Evolutionary conservation across 768 basidiomycete species (phyloP).

Genomic region (Calocybe indica): DNA sequence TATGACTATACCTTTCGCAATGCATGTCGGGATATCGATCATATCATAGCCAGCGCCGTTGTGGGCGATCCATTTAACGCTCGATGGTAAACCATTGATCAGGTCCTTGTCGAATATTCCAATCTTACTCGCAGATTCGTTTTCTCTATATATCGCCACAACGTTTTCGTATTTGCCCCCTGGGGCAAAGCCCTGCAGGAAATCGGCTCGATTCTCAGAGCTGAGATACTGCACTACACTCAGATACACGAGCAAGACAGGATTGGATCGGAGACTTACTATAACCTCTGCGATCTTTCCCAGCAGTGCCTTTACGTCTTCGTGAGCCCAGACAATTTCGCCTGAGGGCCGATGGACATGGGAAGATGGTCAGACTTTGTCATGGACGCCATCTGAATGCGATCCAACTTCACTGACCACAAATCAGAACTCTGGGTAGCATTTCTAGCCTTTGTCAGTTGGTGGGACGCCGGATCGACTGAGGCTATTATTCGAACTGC

Average conservation of each 20-base stretch:
- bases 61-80: slow-evolving; percentile 83
- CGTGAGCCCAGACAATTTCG: slow-evolving; percentile 74
- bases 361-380: background rate
- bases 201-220: slow-evolving; percentile 59
- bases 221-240: slow-evolving; percentile 34
- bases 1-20: slow-evolving; percentile 47
- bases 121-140: slow-evolving; percentile 55
- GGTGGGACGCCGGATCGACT: no score
- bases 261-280: slow-evolving; percentile 41
- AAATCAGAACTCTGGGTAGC: slow-evolving; percentile 23
- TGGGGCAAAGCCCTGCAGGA: slow-evolving; percentile 55
- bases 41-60: slow-evolving; percentile 93
- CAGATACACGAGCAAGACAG: background rate
- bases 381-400: no score
- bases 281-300: slow-evolving; percentile 67
- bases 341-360: slow-evolving; percentile 29
- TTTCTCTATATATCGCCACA: slow-evolving; percentile 77
- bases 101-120: slow-evolving; percentile 80
- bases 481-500: no score
- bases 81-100: slow-evolving; percentile 57
- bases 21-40: slow-evolving; percentile 73
- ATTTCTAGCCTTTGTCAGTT: slow-evolving; percentile 6
- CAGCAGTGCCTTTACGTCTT: slow-evolving; percentile 63
- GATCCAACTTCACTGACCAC: slow-evolving; percentile 11
- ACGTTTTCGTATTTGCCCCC: slow-evolving; percentile 71